Conservation (phyloP, 2,329 filamentous ascomycete genomes). For the Apiospora kogelbergensis region DNA sequence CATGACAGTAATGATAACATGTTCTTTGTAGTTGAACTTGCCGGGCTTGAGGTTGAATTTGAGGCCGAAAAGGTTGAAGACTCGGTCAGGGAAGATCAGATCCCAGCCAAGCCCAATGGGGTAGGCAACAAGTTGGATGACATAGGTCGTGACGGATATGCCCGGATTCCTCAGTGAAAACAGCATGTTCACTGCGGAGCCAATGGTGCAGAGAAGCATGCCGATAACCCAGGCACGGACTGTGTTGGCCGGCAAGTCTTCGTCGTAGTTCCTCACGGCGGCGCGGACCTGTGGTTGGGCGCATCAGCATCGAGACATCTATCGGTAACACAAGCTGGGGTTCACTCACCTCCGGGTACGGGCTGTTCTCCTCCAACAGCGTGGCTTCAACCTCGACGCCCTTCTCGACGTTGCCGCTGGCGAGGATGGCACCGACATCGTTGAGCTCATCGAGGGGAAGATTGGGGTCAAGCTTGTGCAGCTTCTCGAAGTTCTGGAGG, state of each 20-base stretch:
- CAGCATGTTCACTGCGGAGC: conserved; percentile 56
- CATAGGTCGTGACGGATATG: conserved; percentile 52
- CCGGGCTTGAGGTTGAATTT: conserved; percentile 43
- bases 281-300: conserved; percentile 31
- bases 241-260: conserved; percentile 55
- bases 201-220: conserved; percentile 55
- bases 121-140: conserved; percentile 56
- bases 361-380: conserved; percentile 53
- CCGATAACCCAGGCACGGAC: conserved; percentile 62
- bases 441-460: conserved; percentile 52
- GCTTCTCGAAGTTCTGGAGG: conserved; percentile 44
- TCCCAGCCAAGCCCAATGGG: conserved; percentile 40
- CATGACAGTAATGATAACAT: conserved; percentile 39
- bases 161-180: conserved; percentile 50
- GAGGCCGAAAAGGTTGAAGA: conserved; percentile 33
- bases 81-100: conserved; percentile 33
- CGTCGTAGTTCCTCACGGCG: conserved; percentile 44
- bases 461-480: conserved; percentile 59
- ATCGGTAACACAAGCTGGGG: background rate
- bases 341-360: conserved; percentile 46
- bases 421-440: conserved; percentile 48
- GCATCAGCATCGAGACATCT: conserved; percentile 8
- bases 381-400: conserved; percentile 46
- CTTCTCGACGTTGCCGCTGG: conserved; percentile 44
- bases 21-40: conserved; percentile 47